A percentile compares a stretch with the other conserved stretches of the same genome.
These are phyloP conservation scores for Cordyceps cateniannulata DNA, from an alignment of 2,329 filamentous ascomycete genomes.

Conservation along the genomic window DNA sequence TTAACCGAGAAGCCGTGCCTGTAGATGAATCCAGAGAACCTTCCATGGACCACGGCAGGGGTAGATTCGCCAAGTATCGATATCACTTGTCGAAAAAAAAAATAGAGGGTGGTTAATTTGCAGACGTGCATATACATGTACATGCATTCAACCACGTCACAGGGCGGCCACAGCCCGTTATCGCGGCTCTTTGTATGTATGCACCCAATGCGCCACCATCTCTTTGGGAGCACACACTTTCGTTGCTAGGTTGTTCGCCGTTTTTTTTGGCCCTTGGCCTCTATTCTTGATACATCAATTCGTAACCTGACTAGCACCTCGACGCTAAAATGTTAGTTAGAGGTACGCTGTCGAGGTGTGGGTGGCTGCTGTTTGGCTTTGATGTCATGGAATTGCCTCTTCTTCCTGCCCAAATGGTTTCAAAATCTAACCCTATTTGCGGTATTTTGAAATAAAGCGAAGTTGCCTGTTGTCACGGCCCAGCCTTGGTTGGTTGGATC, in stretches of 20 bases:
- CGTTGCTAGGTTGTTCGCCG: not conserved
- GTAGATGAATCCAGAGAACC: slow-evolving; percentile 1
- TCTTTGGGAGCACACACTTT: not conserved
- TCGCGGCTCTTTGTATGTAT: not conserved
- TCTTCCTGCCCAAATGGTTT: not conserved
- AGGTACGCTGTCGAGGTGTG: not conserved
- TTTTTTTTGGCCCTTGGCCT: not conserved
- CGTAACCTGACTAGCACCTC: not conserved
- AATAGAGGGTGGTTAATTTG: not conserved
- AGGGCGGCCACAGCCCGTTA: not conserved
- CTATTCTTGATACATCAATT: not conserved
- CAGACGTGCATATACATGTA: not conserved
- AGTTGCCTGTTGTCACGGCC: not conserved
- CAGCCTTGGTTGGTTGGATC: not conserved
- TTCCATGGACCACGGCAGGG: not conserved
- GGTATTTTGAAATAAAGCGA: too few species aligned
- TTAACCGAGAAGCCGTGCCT: slow-evolving; percentile 9
- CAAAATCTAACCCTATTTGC: not conserved
- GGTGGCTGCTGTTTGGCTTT: not conserved
- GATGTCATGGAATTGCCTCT: slow-evolving; percentile 1
- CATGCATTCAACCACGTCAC: slow-evolving; percentile 3
- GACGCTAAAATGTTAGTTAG: not conserved
- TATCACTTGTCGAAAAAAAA: not conserved
- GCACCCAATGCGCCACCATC: not conserved
- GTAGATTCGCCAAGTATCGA: not conserved